These are phyloP conservation scores for Poteriospumella lacustris DNA, from an alignment of 108 stramenopile species.

Conservation along the genomic window DNA sequence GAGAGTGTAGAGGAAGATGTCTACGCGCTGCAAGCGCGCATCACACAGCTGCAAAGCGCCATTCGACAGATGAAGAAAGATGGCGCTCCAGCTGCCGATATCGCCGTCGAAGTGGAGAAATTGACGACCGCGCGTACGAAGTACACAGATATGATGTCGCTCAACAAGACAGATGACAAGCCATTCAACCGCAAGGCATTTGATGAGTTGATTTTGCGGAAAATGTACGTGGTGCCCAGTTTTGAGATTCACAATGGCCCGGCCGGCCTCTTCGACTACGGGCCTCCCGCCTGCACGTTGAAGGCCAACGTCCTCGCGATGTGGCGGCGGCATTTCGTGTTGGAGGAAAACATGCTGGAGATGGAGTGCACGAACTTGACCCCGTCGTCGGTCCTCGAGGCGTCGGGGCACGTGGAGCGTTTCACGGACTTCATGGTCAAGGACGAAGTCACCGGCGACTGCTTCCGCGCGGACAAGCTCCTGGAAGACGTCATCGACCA, in stretches of 20 bases:
- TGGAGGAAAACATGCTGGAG: slow-evolving; percentile 94
- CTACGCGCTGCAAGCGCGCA: not conserved
- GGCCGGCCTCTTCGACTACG: slow-evolving; percentile 94
- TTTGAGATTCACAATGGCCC: slow-evolving; percentile 99
- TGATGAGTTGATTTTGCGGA: slow-evolving; percentile 87
- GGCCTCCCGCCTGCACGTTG: slow-evolving; percentile 91
- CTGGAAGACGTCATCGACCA: slow-evolving; percentile 96
- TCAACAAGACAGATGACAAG: not conserved
- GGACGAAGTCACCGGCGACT: slow-evolving; percentile 73
- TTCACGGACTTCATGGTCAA: slow-evolving; percentile 99
- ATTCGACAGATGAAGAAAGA: slow-evolving; percentile 27
- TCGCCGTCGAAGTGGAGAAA: not conserved
- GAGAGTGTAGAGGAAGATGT: no score
- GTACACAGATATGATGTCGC: not conserved
- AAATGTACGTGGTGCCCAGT: slow-evolving; percentile 96
- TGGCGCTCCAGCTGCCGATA: slow-evolving; percentile 6
- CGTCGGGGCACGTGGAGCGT: slow-evolving; percentile 96
- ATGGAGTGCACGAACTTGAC: slow-evolving; percentile 99
- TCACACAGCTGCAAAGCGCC: slow-evolving; percentile 11
- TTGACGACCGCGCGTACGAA: not conserved
- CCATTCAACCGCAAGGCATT: slow-evolving; percentile 68
- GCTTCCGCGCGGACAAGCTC: slow-evolving; percentile 93
- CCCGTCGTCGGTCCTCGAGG: slow-evolving; percentile 86
- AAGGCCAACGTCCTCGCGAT: slow-evolving; percentile 91
- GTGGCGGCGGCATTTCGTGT: slow-evolving; percentile 96